Percentiles rank a stretch among this genome's conserved stretches.
Conservation (phyloP, 768 basidiomycete species). For the Sporobolomyces phaffii region DNA sequence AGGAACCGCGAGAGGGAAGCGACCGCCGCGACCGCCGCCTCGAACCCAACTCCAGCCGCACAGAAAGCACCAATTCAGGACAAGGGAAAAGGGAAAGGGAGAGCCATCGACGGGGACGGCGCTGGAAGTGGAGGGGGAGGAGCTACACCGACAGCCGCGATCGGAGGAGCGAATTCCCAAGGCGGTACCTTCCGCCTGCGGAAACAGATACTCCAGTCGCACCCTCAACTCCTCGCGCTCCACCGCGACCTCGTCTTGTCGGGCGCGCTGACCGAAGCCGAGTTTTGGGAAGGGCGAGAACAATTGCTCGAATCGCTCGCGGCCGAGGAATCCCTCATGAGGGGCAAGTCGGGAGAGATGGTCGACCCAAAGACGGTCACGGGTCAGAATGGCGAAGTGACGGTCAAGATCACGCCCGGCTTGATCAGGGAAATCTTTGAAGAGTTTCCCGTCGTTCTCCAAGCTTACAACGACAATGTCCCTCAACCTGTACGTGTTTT, state of each 20-base stretch:
- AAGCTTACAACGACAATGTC: slow-evolving; percentile 87
- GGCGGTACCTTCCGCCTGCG: slow-evolving; percentile 12
- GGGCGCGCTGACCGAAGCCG: slow-evolving; percentile 78
- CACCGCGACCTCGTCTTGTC: slow-evolving; percentile 83
- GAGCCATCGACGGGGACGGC: slow-evolving; percentile 2
- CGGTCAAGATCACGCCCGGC: slow-evolving; percentile 82
- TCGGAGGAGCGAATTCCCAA: not conserved
- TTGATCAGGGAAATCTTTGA: slow-evolving; percentile 94
- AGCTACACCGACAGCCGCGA: not conserved
- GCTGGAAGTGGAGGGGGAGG: not conserved
- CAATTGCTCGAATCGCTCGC: slow-evolving; percentile 49
- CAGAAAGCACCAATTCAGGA: not conserved
- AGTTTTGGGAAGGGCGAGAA: slow-evolving; percentile 97
- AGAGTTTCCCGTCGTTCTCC: slow-evolving; percentile 89
- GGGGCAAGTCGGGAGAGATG: slow-evolving; percentile 72
- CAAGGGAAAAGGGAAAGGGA: not conserved
- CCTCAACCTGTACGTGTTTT: slow-evolving; percentile 62
- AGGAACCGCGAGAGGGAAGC: slow-evolving; percentile 57
- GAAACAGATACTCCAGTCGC: slow-evolving; percentile 22
- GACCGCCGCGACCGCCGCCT: slow-evolving; percentile 32
- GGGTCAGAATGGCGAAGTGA: slow-evolving; percentile 75
- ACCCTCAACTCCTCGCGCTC: slow-evolving; percentile 48
- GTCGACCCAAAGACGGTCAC: slow-evolving; percentile 84
- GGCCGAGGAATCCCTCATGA: slow-evolving; percentile 26
- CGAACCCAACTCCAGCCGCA: slow-evolving; percentile 45